These are phyloP conservation scores for Sistotremastrum suecicum DNA, from an alignment of 768 basidiomycete genomes.

Conservation along the genomic window DNA sequence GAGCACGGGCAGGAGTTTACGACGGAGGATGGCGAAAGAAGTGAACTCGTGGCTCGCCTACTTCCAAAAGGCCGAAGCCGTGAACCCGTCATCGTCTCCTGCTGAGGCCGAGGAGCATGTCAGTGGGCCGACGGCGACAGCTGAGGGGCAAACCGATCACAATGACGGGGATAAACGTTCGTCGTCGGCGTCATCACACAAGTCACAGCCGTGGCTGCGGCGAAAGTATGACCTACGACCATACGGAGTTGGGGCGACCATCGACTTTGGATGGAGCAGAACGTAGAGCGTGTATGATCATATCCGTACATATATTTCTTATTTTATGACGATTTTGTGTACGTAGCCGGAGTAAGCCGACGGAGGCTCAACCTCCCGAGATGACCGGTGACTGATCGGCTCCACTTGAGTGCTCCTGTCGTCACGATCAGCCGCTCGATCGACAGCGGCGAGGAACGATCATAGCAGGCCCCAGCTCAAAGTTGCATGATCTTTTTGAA, in stretches of 20 bases:
- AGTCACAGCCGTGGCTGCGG: conserved; percentile 18
- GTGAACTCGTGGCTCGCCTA: background rate
- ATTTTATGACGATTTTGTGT: too few species aligned
- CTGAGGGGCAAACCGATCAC: conserved; percentile 3
- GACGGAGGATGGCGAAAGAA: background rate
- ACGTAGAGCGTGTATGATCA: too few species aligned
- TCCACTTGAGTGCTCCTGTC: too few species aligned
- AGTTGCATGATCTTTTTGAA: too few species aligned
- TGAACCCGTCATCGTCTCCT: conserved; percentile 17
- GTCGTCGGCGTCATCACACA: conserved; percentile 7
- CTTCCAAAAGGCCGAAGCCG: conserved; percentile 10
- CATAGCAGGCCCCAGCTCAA: too few species aligned
- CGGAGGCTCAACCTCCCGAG: too few species aligned
- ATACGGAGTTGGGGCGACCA: conserved; percentile 54
- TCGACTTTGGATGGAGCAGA: conserved; percentile 56
- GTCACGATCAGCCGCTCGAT: too few species aligned
- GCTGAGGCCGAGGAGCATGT: conserved; percentile 19
- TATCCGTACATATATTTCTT: too few species aligned
- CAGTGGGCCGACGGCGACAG: conserved; percentile 10
- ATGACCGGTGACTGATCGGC: too few species aligned
- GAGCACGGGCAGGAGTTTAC: background rate
- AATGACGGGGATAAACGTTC: conserved; percentile 4
- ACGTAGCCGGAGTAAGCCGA: too few species aligned
- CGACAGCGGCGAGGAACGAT: too few species aligned
- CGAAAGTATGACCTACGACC: conserved; percentile 57